A percentile compares a stretch with the other conserved stretches of the same genome.
Evolutionary conservation across 202 grass and related monocot species (phyloP).

Genomic region (Setaria italica): DNA sequence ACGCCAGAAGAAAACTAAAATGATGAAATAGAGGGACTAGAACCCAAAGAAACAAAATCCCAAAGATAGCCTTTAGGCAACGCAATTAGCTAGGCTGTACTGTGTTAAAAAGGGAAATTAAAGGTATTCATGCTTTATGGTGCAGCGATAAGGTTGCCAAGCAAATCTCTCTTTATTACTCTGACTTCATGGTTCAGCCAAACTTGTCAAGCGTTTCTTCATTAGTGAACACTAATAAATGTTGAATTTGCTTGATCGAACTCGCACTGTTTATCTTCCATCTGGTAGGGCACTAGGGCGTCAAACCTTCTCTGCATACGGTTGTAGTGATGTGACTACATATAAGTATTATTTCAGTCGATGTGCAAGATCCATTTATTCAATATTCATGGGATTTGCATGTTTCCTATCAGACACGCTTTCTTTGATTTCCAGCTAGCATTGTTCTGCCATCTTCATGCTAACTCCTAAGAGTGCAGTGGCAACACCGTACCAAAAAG

Average conservation of each 20-base stretch:
- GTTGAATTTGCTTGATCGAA: neutral
- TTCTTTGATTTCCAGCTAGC: neutral
- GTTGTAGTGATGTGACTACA: neutral
- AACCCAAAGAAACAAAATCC: neutral
- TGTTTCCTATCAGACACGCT: neutral
- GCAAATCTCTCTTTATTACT: neutral
- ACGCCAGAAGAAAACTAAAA: neutral
- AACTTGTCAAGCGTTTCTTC: neutral
- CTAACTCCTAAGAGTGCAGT: neutral
- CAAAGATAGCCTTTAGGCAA: neutral
- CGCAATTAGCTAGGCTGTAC: neutral
- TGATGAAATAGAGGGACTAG: conserved; percentile 27
- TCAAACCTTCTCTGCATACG: neutral
- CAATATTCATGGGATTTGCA: neutral
- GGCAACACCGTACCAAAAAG: no score
- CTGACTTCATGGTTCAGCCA: conserved; percentile 18
- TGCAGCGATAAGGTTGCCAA: neutral
- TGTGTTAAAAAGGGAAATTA: neutral
- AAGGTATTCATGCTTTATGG: neutral
- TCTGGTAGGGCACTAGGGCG: neutral
- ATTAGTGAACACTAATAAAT: neutral
- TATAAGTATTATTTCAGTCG: neutral
- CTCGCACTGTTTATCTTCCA: neutral
- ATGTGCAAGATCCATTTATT: neutral
- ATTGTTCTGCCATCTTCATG: neutral